Evolutionary conservation across 2,329 filamentous ascomycete species (phyloP).

Genomic region (Fusarium sp.): DNA sequence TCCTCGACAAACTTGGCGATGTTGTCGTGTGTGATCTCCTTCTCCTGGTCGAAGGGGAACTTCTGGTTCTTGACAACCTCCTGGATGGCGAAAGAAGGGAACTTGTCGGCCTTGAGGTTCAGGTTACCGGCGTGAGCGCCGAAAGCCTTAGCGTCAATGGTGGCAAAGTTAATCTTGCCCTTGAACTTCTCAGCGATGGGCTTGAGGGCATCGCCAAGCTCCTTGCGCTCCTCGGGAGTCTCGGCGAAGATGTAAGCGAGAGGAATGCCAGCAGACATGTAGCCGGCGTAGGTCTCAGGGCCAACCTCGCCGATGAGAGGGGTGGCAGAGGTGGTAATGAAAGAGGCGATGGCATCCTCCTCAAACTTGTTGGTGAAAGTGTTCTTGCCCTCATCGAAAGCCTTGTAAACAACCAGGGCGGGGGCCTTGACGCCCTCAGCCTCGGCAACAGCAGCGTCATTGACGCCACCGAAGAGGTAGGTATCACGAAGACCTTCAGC

Average conservation of each 20-base stretch:
- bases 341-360: conserved; percentile 81
- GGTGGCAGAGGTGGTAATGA: conserved; percentile 86
- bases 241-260: conserved; percentile 98
- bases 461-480: conserved; percentile 92
- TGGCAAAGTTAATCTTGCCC: conserved; percentile 96
- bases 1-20: conserved; percentile 88
- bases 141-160: conserved; percentile 93
- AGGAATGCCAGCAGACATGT: conserved; percentile 93
- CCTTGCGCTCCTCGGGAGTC: conserved; percentile 87
- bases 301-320: conserved; percentile 96
- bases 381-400: conserved; percentile 96
- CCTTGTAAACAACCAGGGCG: conserved; percentile 94
- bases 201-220: conserved; percentile 82
- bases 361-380: conserved; percentile 84
- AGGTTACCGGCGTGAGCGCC: conserved; percentile 96
- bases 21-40: conserved; percentile 77
- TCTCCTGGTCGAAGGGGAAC: conserved; percentile 90
- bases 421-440: conserved; percentile 90
- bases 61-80: conserved; percentile 96
- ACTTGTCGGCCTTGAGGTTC: conserved; percentile 95
- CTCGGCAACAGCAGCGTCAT: conserved; percentile 86
- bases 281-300: conserved; percentile 94
- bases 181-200: conserved; percentile 90
- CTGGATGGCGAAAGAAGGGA: conserved; percentile 98
- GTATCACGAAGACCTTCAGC: conserved; percentile 85